Evolutionary conservation across 2,329 filamentous ascomycete genomes (phyloP).

Genomic region (Trichophyton verrucosum): DNA sequence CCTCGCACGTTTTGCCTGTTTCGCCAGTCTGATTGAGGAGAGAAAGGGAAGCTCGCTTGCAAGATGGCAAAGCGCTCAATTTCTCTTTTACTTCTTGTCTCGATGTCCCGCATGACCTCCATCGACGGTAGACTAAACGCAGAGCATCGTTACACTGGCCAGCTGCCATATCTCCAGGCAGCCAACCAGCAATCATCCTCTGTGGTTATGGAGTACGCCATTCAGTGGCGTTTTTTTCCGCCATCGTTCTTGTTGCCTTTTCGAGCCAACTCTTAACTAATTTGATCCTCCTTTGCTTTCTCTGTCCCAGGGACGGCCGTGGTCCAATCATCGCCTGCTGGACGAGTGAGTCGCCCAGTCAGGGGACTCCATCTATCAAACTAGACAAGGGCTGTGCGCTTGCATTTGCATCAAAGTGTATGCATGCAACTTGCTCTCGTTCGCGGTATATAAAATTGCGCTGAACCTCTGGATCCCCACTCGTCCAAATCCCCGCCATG

Average conservation of each 20-base stretch:
- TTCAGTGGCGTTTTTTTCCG: background rate
- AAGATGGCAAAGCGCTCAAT: background rate
- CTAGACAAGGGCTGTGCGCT: background rate
- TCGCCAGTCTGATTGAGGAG: background rate
- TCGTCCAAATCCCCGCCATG: background rate
- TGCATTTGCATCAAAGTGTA: background rate
- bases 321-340: background rate
- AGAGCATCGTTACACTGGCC: background rate
- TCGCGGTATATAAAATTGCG: conserved; percentile 4
- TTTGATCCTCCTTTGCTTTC: background rate
- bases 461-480: background rate
- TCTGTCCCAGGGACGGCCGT: background rate
- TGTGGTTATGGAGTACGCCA: background rate
- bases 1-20: background rate
- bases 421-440: background rate
- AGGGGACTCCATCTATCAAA: background rate
- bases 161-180: background rate
- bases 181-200: background rate
- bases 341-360: background rate
- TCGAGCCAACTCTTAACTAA: background rate
- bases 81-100: background rate
- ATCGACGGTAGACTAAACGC: too few species aligned
- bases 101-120: background rate
- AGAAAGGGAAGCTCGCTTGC: background rate
- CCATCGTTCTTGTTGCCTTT: background rate